Evolutionary conservation across 164 flowering plant species (phyloP).

Genomic region (Hamamelis virginiana): DNA sequence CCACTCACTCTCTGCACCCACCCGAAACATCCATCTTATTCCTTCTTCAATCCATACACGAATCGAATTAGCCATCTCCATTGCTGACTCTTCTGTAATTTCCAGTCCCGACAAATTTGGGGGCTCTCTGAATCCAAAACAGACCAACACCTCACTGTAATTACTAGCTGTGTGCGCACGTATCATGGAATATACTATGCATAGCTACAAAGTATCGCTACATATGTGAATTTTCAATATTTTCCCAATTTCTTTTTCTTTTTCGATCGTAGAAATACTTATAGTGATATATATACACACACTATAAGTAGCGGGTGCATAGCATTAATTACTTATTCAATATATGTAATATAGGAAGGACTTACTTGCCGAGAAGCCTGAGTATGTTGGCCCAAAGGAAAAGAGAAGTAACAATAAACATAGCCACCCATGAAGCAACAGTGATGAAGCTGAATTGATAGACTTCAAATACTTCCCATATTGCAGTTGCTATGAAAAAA

Average conservation of each 20-base stretch:
- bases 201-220: no score
- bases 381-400: conserved; percentile 42
- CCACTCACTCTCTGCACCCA: conserved; percentile 45
- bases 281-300: no score
- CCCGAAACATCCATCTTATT: conserved; percentile 38
- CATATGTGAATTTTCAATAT: no score
- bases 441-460: conserved; percentile 54
- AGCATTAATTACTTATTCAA: no score
- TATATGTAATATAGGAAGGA: not conserved
- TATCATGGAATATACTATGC: no score
- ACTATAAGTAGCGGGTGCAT: no score
- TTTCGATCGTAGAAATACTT: no score
- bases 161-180: no score
- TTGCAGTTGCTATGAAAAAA: conserved; percentile 28
- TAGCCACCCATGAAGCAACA: conserved; percentile 41
- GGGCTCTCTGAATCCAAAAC: conserved; percentile 30
- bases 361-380: conserved; percentile 44
- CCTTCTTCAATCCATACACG: conserved; percentile 27
- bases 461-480: conserved; percentile 46
- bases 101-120: conserved; percentile 29
- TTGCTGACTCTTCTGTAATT: conserved; percentile 30
- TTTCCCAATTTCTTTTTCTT: no score
- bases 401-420: conserved; percentile 25
- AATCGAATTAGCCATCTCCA: conserved; percentile 7
- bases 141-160: not conserved